Evolutionary conservation across 768 basidiomycete species (phyloP).

Genomic region (Pleurotus cornucopiae): DNA sequence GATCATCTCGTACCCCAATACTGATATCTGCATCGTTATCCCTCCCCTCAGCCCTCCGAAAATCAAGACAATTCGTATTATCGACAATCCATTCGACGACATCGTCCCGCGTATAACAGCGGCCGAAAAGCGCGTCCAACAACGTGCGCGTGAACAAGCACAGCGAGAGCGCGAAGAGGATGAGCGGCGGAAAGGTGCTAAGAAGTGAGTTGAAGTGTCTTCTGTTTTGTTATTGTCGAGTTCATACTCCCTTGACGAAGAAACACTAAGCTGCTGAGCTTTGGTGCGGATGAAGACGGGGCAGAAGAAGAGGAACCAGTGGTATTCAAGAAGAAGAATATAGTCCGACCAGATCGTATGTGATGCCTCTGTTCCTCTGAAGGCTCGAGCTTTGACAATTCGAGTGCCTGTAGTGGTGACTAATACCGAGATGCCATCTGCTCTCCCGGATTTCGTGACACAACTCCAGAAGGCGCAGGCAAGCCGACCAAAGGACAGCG

Average conservation of each 20-base stretch:
- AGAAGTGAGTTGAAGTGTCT: constrained; percentile 58
- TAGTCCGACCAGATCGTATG: constrained; percentile 82
- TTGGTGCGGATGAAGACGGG: constrained; percentile 72
- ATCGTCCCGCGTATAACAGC: constrained; percentile 96
- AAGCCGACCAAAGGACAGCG: constrained; percentile 12
- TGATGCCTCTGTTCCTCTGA: constrained; percentile 7
- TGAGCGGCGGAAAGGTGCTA: constrained; percentile 68
- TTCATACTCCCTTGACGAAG: constrained; percentile 32
- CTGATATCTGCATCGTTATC: constrained; percentile 1
- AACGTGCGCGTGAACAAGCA: constrained; percentile 70
- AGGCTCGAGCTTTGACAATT: background rate
- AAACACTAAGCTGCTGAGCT: constrained; percentile 87
- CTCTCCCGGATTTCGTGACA: constrained; percentile 37
- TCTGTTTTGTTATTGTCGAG: background rate
- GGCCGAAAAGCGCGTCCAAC: constrained; percentile 83
- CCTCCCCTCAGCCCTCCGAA: constrained; percentile 72
- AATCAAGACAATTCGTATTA: constrained; percentile 78
- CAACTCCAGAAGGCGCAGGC: constrained; percentile 16
- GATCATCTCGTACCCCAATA: background rate
- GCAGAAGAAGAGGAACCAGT: constrained; percentile 53
- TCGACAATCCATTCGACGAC: constrained; percentile 94
- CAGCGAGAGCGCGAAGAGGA: constrained; percentile 78
- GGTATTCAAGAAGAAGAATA: constrained; percentile 71
- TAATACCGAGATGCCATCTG: constrained; percentile 22
- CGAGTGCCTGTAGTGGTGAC: constrained; percentile 27